phyloP scores from a whole-genome alignment of 2,329 filamentous ascomycete species.

The Penicillium polonicum region DNA sequence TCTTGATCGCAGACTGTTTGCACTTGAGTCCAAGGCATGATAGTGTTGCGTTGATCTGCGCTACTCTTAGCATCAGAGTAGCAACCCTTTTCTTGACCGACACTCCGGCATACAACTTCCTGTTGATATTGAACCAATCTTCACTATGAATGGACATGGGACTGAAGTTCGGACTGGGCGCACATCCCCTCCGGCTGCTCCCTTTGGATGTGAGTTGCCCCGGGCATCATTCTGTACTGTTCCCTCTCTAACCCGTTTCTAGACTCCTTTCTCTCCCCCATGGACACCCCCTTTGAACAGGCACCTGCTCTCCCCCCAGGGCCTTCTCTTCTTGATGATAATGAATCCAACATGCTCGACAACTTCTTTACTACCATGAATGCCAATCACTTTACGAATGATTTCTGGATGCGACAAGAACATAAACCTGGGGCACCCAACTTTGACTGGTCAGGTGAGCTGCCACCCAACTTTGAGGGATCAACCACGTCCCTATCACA shows the following conservation, averaged over 20 bases:
- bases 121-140: not conserved
- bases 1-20: slow-evolving; percentile 2
- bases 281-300: slow-evolving; percentile 43
- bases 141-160: slow-evolving; percentile 36
- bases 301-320: slow-evolving; percentile 64
- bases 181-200: slow-evolving; percentile 56
- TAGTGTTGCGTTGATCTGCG: slow-evolving; percentile 19
- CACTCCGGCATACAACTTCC: not conserved
- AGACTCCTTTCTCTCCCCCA: slow-evolving; percentile 38
- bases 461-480: slow-evolving; percentile 66
- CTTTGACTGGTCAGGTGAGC: slow-evolving; percentile 47
- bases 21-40: slow-evolving; percentile 30
- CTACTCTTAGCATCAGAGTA: slow-evolving; percentile 28
- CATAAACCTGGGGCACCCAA: slow-evolving; percentile 32
- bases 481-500: slow-evolving; percentile 64
- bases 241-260: not conserved
- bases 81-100: slow-evolving; percentile 15
- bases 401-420: slow-evolving; percentile 38
- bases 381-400: slow-evolving; percentile 38
- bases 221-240: not conserved
- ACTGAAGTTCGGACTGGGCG: slow-evolving; percentile 36
- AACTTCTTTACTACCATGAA: slow-evolving; percentile 47
- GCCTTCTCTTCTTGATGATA: slow-evolving; percentile 64
- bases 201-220: slow-evolving; percentile 65
- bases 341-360: slow-evolving; percentile 55